A percentile compares a stretch with the other conserved stretches of the same genome.
Conservation (phyloP, 192 early-diverging fungal genomes). For the Geosiphon pyriformis region DNA sequence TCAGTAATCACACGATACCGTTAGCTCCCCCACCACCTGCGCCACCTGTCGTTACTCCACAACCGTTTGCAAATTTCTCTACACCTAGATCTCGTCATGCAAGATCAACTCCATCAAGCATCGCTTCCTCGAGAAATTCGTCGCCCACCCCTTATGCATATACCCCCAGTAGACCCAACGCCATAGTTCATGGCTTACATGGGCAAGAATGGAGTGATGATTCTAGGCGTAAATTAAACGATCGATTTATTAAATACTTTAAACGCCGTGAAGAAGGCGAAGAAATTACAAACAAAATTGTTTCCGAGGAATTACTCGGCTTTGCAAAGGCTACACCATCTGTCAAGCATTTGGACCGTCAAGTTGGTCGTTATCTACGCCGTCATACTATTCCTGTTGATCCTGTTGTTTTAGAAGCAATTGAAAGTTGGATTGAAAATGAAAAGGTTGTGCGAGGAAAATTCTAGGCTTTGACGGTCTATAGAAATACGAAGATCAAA, state of each 20-base stretch:
- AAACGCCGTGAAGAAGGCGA: background rate
- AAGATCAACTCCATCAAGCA: no score
- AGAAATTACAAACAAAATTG: background rate
- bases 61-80: no score
- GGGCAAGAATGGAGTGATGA: background rate
- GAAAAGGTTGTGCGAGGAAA: background rate
- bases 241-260: background rate
- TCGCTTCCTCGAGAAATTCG: no score
- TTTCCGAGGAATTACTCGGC: background rate
- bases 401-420: background rate
- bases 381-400: background rate
- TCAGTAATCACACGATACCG: no score
- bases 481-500: no score
- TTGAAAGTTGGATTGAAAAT: background rate
- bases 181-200: no score
- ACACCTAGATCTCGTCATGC: no score
- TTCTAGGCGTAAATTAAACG: background rate
- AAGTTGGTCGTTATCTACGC: background rate
- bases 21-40: no score
- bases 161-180: no score
- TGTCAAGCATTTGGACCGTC: background rate
- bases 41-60: no score
- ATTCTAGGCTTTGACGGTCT: no score
- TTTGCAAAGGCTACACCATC: background rate
- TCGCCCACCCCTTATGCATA: no score